A percentile compares a stretch with the other conserved stretches of the same genome.
These are phyloP conservation scores for Paulownia fortunei DNA, from an alignment of 257 asterid genomes.

Conservation along the genomic window DNA sequence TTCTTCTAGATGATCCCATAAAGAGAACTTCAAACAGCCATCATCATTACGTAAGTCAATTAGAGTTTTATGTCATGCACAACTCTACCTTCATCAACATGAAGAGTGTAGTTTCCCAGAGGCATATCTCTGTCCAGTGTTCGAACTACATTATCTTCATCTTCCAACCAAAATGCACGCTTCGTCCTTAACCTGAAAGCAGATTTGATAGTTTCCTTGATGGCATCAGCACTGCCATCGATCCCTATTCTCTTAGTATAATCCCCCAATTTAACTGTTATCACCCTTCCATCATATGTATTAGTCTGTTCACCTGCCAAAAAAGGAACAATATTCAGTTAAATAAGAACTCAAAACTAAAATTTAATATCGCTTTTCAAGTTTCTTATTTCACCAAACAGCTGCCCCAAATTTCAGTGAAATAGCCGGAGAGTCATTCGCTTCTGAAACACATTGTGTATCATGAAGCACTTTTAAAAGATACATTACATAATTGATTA, in stretches of 20 bases:
- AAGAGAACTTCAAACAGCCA: conserved; percentile 4
- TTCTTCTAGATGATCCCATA: not conserved
- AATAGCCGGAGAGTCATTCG: not conserved
- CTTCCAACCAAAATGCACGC: conserved; percentile 97
- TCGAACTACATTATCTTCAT: conserved; percentile 76
- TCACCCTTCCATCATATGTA: conserved; percentile 75
- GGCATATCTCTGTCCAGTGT: conserved; percentile 95
- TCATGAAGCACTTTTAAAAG: not conserved
- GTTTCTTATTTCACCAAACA: not conserved
- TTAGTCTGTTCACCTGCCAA: conserved; percentile 69
- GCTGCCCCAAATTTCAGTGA: not conserved
- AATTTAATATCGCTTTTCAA: not conserved
- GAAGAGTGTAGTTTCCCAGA: conserved; percentile 82
- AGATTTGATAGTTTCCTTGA: conserved; percentile 81
- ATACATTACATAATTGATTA: not conserved
- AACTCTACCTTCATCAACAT: conserved; percentile 83
- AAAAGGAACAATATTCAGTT: not conserved
- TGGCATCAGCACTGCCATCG: conserved; percentile 78
- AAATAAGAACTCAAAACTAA: not conserved
- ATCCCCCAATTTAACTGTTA: conserved; percentile 76
- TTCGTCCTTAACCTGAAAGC: conserved; percentile 80
- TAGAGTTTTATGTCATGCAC: conserved; percentile 4
- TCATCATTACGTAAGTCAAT: not conserved
- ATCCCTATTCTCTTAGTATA: conserved; percentile 78
- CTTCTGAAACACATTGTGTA: not conserved